These are phyloP conservation scores for Camelina neglecta DNA, from an alignment of 345 rosid genomes.

Conservation along the genomic window DNA sequence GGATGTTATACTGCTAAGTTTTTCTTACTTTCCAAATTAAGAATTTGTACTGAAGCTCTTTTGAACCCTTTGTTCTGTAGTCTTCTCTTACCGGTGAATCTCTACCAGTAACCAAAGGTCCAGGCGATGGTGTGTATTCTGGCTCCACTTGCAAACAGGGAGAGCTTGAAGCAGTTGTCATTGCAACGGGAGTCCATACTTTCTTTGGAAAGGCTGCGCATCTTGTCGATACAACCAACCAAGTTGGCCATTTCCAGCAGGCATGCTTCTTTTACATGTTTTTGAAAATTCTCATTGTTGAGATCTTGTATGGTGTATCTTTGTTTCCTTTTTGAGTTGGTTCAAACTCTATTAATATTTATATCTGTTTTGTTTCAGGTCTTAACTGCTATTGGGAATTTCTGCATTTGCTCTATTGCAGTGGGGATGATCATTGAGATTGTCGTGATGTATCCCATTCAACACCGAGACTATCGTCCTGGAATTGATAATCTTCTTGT, in stretches of 20 bases:
- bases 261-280: slow-evolving; percentile 45
- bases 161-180: slow-evolving; percentile 95
- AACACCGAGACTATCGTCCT: slow-evolving; percentile 88
- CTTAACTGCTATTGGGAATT: slow-evolving; percentile 96
- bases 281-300: background rate
- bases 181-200: slow-evolving; percentile 97
- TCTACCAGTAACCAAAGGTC: slow-evolving; percentile 95
- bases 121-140: slow-evolving; percentile 96
- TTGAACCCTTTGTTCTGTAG: slow-evolving; percentile 48
- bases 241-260: slow-evolving; percentile 99
- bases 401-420: slow-evolving; percentile 98
- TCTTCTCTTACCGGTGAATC: slow-evolving; percentile 99
- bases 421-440: slow-evolving; percentile 93
- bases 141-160: slow-evolving; percentile 99
- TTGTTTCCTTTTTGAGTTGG: slow-evolving; percentile 17
- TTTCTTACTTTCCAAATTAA: background rate
- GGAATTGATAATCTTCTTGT: slow-evolving; percentile 99
- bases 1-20: background rate
- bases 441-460: slow-evolving; percentile 96
- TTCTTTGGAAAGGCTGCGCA: slow-evolving; percentile 99
- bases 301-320: slow-evolving; percentile 13
- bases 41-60: slow-evolving; percentile 20
- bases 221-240: slow-evolving; percentile 97
- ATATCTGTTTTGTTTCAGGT: slow-evolving; percentile 55
- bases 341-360: slow-evolving; percentile 16